These are phyloP conservation scores for Solanum pimpinellifolium DNA, from an alignment of 257 asterid species.

Conservation along the genomic window DNA sequence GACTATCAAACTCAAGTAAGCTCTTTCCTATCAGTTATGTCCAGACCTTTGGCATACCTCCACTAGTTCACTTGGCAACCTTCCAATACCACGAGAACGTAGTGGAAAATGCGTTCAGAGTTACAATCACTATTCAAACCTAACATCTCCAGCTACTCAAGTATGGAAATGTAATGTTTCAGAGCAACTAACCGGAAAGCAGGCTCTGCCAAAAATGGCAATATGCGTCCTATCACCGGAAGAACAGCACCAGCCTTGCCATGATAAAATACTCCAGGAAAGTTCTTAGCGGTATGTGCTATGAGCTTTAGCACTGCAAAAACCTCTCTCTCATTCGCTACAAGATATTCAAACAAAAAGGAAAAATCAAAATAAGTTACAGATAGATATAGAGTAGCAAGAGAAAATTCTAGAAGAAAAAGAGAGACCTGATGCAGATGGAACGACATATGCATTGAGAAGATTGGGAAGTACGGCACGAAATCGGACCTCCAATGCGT, in stretches of 20 bases:
- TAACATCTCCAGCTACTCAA: background rate
- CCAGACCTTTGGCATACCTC: background rate
- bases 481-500: constrained; percentile 65
- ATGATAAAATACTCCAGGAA: constrained; percentile 72
- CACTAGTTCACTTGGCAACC: background rate
- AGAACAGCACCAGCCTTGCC: constrained; percentile 68
- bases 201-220: constrained; percentile 67
- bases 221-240: constrained; percentile 63
- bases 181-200: constrained; percentile 37
- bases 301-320: constrained; percentile 60
- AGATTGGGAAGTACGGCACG: constrained; percentile 86
- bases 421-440: constrained; percentile 48
- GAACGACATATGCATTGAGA: constrained; percentile 53
- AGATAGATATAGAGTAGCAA: background rate
- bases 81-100: background rate
- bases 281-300: constrained; percentile 61
- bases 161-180: background rate
- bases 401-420: background rate
- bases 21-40: background rate
- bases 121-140: background rate
- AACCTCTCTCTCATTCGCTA: constrained; percentile 78
- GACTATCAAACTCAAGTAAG: background rate
- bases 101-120: background rate
- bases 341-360: background rate
- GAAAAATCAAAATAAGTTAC: background rate